These are phyloP conservation scores for Botrytis cinerea DNA, from an alignment of 2,329 filamentous ascomycete genomes.

Conservation along the genomic window DNA sequence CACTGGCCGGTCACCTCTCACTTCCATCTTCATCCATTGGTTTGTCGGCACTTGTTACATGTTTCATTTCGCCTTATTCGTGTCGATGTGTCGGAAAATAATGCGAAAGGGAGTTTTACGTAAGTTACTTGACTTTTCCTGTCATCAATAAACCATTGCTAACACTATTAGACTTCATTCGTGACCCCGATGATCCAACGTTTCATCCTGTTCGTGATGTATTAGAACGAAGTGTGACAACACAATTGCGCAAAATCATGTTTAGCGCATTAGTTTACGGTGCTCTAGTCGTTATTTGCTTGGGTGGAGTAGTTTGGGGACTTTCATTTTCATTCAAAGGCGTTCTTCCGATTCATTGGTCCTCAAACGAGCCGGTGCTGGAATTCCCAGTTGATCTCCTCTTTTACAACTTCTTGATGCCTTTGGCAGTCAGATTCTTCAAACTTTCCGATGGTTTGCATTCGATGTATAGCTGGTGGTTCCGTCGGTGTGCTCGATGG, in stretches of 20 bases:
- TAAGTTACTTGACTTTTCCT: constrained; percentile 49
- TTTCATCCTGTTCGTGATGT: constrained; percentile 98
- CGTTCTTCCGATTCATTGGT: constrained; percentile 90
- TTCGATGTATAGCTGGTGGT: constrained; percentile 93
- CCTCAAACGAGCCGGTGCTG: constrained; percentile 85
- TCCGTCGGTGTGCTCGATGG: constrained; percentile 77
- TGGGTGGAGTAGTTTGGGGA: constrained; percentile 96
- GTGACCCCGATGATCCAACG: constrained; percentile 95
- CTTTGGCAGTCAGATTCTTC: constrained; percentile 79
- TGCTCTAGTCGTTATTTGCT: constrained; percentile 84
- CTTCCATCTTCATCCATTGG: constrained; percentile 96
- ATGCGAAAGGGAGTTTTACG: constrained; percentile 92
- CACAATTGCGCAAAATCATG: constrained; percentile 91
- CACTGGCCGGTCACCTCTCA: constrained; percentile 76
- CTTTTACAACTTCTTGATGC: constrained; percentile 97
- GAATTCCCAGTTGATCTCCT: constrained; percentile 94
- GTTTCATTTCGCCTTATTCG: constrained; percentile 99
- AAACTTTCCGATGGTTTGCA: constrained; percentile 84
- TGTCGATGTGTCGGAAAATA: constrained; percentile 98
- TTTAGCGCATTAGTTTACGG: constrained; percentile 97
- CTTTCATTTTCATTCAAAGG: constrained; percentile 66
- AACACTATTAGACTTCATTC: constrained; percentile 75
- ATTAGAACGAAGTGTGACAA: constrained; percentile 86
- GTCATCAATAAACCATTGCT: constrained; percentile 33
- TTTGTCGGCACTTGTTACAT: constrained; percentile 98